A percentile compares a stretch with the other conserved stretches of the same genome.
phyloP scores from a whole-genome alignment of 2,329 filamentous ascomycete species.

The Didymella pinodella region DNA sequence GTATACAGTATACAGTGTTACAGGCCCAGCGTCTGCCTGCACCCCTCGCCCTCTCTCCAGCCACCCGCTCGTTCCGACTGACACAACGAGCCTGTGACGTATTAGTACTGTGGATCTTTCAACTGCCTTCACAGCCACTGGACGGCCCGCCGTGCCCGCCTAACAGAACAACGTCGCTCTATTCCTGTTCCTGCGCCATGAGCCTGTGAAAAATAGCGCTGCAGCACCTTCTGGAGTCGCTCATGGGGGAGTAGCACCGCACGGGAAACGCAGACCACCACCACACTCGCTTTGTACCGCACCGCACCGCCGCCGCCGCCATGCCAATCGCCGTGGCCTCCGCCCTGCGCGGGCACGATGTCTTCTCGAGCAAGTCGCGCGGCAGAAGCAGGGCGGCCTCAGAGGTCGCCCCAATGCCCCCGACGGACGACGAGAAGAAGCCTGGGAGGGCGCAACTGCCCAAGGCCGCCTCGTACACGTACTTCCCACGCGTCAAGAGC shows the following conservation, averaged over 20 bases:
- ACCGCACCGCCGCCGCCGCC: constrained; percentile 22
- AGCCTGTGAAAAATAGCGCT: constrained; percentile 24
- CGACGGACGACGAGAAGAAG: constrained; percentile 25
- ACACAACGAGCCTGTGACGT: constrained; percentile 35
- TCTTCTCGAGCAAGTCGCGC: constrained; percentile 41
- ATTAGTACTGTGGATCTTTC: constrained; percentile 24
- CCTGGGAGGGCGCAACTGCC: constrained; percentile 43
- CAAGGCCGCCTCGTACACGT: constrained; percentile 53
- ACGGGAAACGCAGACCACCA: constrained; percentile 10
- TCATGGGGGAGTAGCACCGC: constrained; percentile 15
- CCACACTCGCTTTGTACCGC: constrained; percentile 12
- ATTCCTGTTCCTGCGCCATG: constrained; percentile 31
- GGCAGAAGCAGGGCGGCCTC: constrained; percentile 46
- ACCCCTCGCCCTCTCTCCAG: constrained; percentile 13
- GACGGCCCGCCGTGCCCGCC: constrained; percentile 28
- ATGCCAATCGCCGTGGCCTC: constrained; percentile 47
- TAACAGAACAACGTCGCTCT: constrained; percentile 24
- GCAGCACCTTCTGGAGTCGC: constrained; percentile 15
- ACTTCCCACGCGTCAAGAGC: constrained; percentile 51
- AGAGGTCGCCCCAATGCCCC: constrained; percentile 38
- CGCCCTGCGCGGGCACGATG: constrained; percentile 41
- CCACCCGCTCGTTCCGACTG: constrained; percentile 24
- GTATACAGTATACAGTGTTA: neutral
- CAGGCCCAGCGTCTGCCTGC: constrained; percentile 10
- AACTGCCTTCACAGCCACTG: constrained; percentile 24